Evolutionary conservation across 2,329 filamentous ascomycete species (phyloP).

Genomic region (Metarhizium rileyi): DNA sequence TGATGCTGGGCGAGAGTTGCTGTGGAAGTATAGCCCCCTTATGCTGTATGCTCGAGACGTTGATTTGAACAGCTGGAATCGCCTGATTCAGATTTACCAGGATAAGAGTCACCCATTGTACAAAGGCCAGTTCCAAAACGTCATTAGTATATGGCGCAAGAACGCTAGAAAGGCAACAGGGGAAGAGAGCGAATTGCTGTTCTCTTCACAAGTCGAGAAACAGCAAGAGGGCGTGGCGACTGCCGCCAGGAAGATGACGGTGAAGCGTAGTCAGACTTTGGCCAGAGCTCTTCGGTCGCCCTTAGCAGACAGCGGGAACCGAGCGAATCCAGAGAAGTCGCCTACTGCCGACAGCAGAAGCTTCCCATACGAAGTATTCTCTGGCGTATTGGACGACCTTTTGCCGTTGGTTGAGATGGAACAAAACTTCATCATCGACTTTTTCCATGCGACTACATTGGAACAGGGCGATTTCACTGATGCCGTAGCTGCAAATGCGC

Average conservation of each 20-base stretch:
- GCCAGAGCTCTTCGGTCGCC: conserved; percentile 63
- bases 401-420: conserved; percentile 80
- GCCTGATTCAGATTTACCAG: conserved; percentile 71
- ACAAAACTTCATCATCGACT: conserved; percentile 94
- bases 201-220: conserved; percentile 74
- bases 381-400: conserved; percentile 69
- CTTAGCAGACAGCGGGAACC: conserved; percentile 48
- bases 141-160: conserved; percentile 69
- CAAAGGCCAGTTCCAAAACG: conserved; percentile 70
- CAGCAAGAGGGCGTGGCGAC: conserved; percentile 69
- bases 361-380: conserved; percentile 73
- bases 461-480: conserved; percentile 78
- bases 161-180: conserved; percentile 64
- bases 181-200: conserved; percentile 77
- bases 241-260: conserved; percentile 80
- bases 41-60: conserved; percentile 84
- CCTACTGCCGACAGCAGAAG: conserved; percentile 50
- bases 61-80: conserved; percentile 72
- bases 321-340: conserved; percentile 45
- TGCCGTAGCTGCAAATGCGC: conserved; percentile 54
- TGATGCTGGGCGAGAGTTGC: conserved; percentile 57
- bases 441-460: conserved; percentile 88
- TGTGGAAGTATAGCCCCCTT: conserved; percentile 84
- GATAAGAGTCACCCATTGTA: conserved; percentile 68
- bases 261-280: conserved; percentile 85